These are phyloP conservation scores for Huntiella abstrusa DNA, from an alignment of 2,329 filamentous ascomycete species.

Conservation along the genomic window DNA sequence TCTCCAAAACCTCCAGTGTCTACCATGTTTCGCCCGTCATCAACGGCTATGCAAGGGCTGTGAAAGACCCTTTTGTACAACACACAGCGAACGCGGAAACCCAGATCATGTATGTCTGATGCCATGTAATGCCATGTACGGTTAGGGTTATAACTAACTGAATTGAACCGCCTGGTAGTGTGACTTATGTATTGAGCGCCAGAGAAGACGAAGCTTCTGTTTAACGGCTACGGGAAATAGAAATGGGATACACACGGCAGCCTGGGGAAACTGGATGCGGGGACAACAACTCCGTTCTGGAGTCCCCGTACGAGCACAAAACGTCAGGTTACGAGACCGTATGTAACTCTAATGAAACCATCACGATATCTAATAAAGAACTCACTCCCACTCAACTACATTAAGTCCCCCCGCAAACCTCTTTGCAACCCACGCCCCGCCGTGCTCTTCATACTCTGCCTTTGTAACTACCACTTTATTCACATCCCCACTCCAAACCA, in stretches of 20 bases:
- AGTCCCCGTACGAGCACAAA: background rate
- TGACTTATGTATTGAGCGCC: too few relatives aligned
- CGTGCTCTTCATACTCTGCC: conserved; percentile 78
- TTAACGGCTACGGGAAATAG: too few relatives aligned
- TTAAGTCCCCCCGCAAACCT: conserved; percentile 34
- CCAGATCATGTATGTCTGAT: conserved; percentile 31
- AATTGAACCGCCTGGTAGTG: too few relatives aligned
- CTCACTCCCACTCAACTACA: too few relatives aligned
- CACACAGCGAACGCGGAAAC: conserved; percentile 68
- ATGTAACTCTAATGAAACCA: background rate
- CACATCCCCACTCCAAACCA: conserved; percentile 52
- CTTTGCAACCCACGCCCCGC: conserved; percentile 52
- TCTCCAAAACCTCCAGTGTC: conserved; percentile 36
- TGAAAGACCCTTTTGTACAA: conserved; percentile 61
- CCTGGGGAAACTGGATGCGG: background rate
- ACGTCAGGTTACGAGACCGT: background rate
- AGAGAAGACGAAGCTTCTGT: too few relatives aligned
- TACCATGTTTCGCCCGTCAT: conserved; percentile 51
- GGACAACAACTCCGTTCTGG: conserved; percentile 11
- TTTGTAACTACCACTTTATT: conserved; percentile 58
- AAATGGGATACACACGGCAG: too few relatives aligned
- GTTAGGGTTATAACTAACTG: too few relatives aligned
- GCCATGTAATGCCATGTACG: background rate
- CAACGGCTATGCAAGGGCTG: conserved; percentile 57
- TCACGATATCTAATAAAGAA: too few relatives aligned